A percentile compares a stretch with the other conserved stretches of the same genome.
These are phyloP conservation scores for Stephania yunnanensis DNA, from an alignment of 164 flowering plant genomes.

Conservation along the genomic window DNA sequence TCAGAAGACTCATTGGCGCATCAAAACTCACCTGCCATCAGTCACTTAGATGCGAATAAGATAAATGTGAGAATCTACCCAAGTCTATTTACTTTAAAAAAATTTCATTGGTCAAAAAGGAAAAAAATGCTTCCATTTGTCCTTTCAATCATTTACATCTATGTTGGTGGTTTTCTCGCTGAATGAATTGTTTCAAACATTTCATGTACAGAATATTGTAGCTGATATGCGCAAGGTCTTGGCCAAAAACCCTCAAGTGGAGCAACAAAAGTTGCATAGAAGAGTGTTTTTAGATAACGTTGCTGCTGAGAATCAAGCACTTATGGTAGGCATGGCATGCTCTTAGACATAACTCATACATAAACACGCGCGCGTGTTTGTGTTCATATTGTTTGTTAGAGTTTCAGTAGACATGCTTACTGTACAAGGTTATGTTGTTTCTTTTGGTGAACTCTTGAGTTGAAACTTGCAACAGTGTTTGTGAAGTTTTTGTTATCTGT, in stretches of 20 bases:
- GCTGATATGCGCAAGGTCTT: conserved; percentile 98
- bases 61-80: conserved; percentile 57
- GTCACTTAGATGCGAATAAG: conserved; percentile 90
- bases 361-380: neutral
- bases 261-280: conserved; percentile 90
- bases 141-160: neutral
- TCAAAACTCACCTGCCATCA: conserved; percentile 83
- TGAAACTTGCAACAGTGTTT: neutral
- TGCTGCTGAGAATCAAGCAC: conserved; percentile 83
- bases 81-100: neutral
- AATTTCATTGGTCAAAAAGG: too few species aligned
- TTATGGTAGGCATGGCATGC: conserved; percentile 44
- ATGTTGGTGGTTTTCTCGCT: neutral
- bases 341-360: neutral
- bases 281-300: conserved; percentile 78
- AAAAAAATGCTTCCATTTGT: too few species aligned
- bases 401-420: neutral
- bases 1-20: conserved; percentile 97
- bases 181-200: neutral
- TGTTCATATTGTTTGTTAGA: neutral
- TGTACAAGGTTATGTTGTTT: neutral
- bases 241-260: conserved; percentile 93
- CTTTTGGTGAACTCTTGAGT: neutral
- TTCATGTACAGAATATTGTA: conserved; percentile 59
- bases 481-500: neutral